These are phyloP conservation scores for Nicotiana tabacum DNA, from an alignment of 257 asterid genomes.

Conservation along the genomic window DNA sequence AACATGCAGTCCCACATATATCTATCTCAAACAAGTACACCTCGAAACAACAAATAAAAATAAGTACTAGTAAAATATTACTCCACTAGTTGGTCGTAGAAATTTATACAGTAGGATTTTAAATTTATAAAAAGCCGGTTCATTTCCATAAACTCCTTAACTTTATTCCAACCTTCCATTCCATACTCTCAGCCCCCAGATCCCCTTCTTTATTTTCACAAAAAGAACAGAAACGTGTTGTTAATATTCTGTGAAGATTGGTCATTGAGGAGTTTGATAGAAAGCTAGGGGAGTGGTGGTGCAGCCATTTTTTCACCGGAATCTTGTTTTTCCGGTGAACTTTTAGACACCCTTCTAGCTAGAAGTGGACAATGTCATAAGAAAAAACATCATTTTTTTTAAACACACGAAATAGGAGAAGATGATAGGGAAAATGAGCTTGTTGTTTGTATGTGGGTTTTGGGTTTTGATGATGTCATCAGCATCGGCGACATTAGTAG, in stretches of 20 bases:
- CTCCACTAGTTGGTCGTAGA: neutral
- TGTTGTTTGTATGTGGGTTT: neutral
- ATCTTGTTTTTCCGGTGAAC: neutral
- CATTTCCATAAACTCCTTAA: neutral
- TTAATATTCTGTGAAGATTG: neutral
- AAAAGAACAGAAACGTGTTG: neutral
- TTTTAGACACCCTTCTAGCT: neutral
- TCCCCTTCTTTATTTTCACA: neutral
- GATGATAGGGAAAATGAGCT: conserved; percentile 1
- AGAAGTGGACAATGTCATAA: neutral
- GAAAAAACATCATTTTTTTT: neutral
- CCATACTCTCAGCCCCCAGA: neutral
- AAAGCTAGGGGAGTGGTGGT: neutral
- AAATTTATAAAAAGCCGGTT: neutral
- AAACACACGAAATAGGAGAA: neutral
- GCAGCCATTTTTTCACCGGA: neutral
- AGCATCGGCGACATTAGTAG: neutral
- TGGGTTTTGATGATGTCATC: conserved; percentile 10
- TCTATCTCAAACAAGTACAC: neutral
- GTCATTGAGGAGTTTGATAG: neutral
- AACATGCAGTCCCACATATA: neutral
- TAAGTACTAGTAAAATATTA: neutral
- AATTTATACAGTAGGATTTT: neutral
- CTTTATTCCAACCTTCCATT: neutral
- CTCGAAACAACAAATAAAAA: neutral